Evolutionary conservation across 306 rosid species (phyloP).

Genomic region (Acacia melanoxylon): DNA sequence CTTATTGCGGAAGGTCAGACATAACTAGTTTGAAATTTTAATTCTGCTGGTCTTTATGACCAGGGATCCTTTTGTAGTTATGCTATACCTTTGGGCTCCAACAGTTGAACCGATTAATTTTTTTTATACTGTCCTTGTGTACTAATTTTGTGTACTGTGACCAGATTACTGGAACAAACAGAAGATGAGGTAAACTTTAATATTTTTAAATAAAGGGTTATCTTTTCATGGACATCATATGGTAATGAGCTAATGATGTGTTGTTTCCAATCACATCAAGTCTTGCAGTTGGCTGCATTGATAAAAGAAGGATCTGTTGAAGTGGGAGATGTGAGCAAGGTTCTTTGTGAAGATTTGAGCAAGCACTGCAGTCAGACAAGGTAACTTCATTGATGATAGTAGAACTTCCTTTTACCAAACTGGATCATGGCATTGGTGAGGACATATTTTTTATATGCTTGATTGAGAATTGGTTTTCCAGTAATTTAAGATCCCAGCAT

Average conservation of each 20-base stretch:
- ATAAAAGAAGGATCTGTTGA: constrained; percentile 78
- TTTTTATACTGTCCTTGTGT: constrained; percentile 29
- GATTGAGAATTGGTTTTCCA: constrained; percentile 14
- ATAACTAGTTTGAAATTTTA: constrained; percentile 8
- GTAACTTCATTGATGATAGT: constrained; percentile 41
- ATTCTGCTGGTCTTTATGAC: constrained; percentile 12
- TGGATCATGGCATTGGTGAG: constrained; percentile 20
- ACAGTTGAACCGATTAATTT: constrained; percentile 26
- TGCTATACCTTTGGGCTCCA: constrained; percentile 19
- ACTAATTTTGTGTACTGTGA: constrained; percentile 45
- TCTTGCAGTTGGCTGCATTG: constrained; percentile 74
- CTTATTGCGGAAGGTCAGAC: constrained; percentile 86
- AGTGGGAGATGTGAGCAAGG: constrained; percentile 79
- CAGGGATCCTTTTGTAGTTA: constrained; percentile 4
- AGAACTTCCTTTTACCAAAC: constrained; percentile 11
- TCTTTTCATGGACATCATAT: constrained; percentile 19
- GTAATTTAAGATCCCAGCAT: constrained; percentile 6
- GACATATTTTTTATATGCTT: constrained; percentile 1
- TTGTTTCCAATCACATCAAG: constrained; percentile 13
- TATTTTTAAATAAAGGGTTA: constrained; percentile 28
- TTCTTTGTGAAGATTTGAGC: constrained; percentile 89
- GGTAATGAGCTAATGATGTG: neutral
- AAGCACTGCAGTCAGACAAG: constrained; percentile 73
- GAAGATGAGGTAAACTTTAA: constrained; percentile 76
- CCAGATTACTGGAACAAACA: constrained; percentile 88